Conservation (phyloP, 2,329 filamentous ascomycete species). For the Epichloe sibirici region DNA sequence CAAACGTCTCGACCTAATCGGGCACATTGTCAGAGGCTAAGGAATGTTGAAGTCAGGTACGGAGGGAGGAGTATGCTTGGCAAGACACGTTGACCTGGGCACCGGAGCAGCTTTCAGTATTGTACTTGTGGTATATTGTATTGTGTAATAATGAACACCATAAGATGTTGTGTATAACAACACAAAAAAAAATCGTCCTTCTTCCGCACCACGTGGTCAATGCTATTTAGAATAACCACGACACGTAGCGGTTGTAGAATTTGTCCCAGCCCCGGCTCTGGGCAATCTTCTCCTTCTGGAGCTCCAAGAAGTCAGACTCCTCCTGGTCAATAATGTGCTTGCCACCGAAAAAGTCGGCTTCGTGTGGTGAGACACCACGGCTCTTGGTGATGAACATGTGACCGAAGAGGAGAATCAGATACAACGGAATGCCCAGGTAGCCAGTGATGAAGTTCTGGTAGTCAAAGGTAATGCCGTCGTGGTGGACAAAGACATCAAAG, state of each 20-base stretch:
- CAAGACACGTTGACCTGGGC: too few relatives aligned
- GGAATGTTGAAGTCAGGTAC: too few relatives aligned
- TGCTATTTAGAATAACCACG: constrained; percentile 23
- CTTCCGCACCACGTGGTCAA: too few relatives aligned
- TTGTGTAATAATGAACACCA: background rate
- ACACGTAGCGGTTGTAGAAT: constrained; percentile 26
- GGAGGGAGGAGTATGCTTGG: too few relatives aligned
- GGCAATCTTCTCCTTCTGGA: constrained; percentile 18
- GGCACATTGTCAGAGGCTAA: too few relatives aligned
- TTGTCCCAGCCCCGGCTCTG: constrained; percentile 16
- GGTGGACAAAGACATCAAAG: constrained; percentile 56
- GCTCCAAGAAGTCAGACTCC: constrained; percentile 54
- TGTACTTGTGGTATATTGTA: background rate
- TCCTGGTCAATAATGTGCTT: constrained; percentile 64
- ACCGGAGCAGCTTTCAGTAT: too few relatives aligned
- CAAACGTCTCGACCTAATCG: too few relatives aligned
- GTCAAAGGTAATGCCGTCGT: constrained; percentile 44
- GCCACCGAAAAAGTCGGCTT: constrained; percentile 58
- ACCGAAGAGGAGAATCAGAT: constrained; percentile 55
- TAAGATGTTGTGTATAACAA: background rate
- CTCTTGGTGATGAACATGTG: constrained; percentile 48
- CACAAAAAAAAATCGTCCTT: background rate
- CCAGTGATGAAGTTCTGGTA: constrained; percentile 69
- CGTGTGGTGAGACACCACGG: constrained; percentile 40
- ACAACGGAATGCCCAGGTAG: constrained; percentile 66